Evolutionary conservation across 495 filamentous ascomycete genomes (phyloP).

Genomic region (Cudoniella acicularis): DNA sequence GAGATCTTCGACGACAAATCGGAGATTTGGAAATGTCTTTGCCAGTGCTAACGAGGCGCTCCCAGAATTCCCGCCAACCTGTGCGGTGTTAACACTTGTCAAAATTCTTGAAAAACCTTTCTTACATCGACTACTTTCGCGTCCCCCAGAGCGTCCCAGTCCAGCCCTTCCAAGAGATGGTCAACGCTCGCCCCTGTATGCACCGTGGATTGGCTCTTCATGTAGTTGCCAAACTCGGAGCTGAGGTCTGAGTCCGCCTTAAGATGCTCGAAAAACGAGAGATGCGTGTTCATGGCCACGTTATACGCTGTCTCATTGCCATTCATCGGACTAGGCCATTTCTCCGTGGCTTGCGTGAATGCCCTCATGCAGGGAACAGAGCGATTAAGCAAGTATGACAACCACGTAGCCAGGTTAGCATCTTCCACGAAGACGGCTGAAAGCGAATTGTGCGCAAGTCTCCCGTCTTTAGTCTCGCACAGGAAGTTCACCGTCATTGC

Average conservation of each 20-base stretch:
- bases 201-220: background rate
- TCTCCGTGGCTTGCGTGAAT: background rate
- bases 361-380: background rate
- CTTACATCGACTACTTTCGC: background rate
- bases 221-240: background rate
- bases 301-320: conserved; percentile 4
- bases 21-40: conserved; percentile 25
- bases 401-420: background rate
- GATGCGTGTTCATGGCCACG: background rate
- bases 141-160: background rate
- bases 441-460: conserved; percentile 26
- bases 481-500: conserved; percentile 33
- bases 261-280: conserved; percentile 1
- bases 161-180: background rate
- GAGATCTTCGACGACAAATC: conserved; percentile 7
- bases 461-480: conserved; percentile 17
- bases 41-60: conserved; percentile 26
- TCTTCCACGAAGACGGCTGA: background rate
- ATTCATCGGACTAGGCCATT: background rate
- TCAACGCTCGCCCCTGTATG: background rate
- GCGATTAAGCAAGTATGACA: background rate
- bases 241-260: background rate
- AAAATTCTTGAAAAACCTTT: background rate
- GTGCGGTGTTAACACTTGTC: background rate
- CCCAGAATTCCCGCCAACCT: conserved; percentile 33